phyloP scores from a whole-genome alignment of 2,329 filamentous ascomycete species.

The Talaromyces sp. region DNA sequence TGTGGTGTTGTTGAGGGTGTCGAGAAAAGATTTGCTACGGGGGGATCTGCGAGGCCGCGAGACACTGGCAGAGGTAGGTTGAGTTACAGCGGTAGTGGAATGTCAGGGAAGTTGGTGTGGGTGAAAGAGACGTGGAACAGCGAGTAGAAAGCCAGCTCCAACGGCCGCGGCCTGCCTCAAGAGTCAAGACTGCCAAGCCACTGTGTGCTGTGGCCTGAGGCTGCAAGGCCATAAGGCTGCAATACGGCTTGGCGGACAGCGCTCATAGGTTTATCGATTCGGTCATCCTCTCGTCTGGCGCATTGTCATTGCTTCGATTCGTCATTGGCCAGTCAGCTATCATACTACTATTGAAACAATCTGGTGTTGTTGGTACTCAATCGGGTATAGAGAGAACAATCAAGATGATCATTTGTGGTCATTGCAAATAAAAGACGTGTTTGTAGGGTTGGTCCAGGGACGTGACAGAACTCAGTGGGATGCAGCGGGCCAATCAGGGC shows the following conservation, averaged over 20 bases:
- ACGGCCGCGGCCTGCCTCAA: constrained; percentile 5
- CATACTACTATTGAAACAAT: background rate
- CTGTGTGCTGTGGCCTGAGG: constrained; percentile 24
- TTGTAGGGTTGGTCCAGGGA: background rate
- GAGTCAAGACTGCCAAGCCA: too few species aligned
- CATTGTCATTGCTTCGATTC: constrained; percentile 9
- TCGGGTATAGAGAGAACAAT: background rate
- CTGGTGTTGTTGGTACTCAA: background rate
- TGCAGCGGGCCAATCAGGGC: constrained; percentile 8
- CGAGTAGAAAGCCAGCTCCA: constrained; percentile 26
- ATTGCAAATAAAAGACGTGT: background rate
- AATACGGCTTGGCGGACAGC: constrained; percentile 24
- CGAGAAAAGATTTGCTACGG: constrained; percentile 29
- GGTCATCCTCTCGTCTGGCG: background rate
- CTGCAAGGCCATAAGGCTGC: background rate
- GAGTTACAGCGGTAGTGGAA: constrained; percentile 20
- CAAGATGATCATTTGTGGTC: background rate
- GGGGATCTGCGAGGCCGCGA: constrained; percentile 26
- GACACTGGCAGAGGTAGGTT: constrained; percentile 22
- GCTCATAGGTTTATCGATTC: background rate
- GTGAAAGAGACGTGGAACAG: constrained; percentile 22
- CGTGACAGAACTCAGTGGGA: background rate
- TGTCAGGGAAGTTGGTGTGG: constrained; percentile 31
- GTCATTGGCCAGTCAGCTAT: background rate
- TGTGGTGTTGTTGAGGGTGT: constrained; percentile 26